Conservation (phyloP, 768 basidiomycete species). For the Tricholoma saponaceum region DNA sequence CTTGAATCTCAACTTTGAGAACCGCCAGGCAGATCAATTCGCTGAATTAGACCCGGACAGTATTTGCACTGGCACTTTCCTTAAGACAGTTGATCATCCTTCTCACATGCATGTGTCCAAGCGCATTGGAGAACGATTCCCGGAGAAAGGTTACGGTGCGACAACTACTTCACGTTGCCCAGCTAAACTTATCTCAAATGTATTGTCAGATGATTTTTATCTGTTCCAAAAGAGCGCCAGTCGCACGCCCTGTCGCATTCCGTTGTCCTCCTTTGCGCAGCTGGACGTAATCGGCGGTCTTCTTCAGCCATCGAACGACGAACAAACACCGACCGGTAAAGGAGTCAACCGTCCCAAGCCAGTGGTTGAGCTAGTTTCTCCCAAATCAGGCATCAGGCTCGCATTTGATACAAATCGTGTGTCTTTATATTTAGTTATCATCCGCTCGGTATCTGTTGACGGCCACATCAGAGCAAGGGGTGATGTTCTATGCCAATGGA, state of each 20-base stretch:
- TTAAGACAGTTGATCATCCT: constrained; percentile 40
- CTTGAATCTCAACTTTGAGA: not conserved
- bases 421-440: constrained; percentile 21
- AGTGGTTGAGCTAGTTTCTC: constrained; percentile 50
- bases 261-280: constrained; percentile 36
- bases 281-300: constrained; percentile 46
- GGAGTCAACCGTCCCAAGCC: constrained; percentile 33
- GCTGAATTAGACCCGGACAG: constrained; percentile 46
- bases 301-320: constrained; percentile 28
- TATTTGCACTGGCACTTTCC: constrained; percentile 51
- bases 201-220: constrained; percentile 61
- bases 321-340: constrained; percentile 6
- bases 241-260: not conserved
- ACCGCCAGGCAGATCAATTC: constrained; percentile 46
- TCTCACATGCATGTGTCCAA: constrained; percentile 48
- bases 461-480: constrained; percentile 51
- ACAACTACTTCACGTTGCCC: not conserved
- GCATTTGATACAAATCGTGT: constrained; percentile 68
- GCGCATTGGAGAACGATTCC: constrained; percentile 54
- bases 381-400: constrained; percentile 55
- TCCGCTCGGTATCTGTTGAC: not conserved
- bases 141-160: constrained; percentile 58
- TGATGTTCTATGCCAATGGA: constrained; percentile 73
- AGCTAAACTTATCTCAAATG: not conserved
- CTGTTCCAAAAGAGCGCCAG: constrained; percentile 38